These are phyloP conservation scores for Microdochium trichocladiopsis DNA, from an alignment of 2,329 filamentous ascomycete species.

Conservation along the genomic window DNA sequence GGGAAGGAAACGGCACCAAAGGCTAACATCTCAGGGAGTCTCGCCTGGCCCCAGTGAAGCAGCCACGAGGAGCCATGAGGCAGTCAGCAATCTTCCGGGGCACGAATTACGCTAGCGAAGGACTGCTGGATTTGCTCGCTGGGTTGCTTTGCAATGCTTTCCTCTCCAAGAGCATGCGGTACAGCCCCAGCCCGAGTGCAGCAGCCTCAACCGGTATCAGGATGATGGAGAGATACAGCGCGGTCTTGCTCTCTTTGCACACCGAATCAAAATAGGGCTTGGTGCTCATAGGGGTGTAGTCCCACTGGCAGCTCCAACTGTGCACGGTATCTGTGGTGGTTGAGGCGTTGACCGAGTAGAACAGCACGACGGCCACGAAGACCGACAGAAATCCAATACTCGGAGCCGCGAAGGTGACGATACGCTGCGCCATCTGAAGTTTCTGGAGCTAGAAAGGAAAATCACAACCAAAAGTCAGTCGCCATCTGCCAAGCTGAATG, in stretches of 20 bases:
- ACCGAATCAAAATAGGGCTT: slow-evolving; percentile 49
- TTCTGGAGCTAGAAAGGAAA: slow-evolving; percentile 32
- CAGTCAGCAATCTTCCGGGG: background rate
- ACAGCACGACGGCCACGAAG: slow-evolving; percentile 47
- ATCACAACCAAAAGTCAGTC: slow-evolving; percentile 8
- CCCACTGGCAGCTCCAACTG: slow-evolving; percentile 59
- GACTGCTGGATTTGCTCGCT: slow-evolving; percentile 15
- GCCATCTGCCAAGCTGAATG: background rate
- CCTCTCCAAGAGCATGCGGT: slow-evolving; percentile 36
- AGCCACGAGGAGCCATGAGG: no score
- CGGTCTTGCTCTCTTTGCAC: slow-evolving; percentile 48
- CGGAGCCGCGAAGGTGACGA: slow-evolving; percentile 30
- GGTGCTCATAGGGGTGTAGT: slow-evolving; percentile 39
- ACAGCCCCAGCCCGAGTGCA: slow-evolving; percentile 36
- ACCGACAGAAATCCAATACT: slow-evolving; percentile 36
- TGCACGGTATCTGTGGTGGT: slow-evolving; percentile 45
- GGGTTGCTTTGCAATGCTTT: slow-evolving; percentile 16
- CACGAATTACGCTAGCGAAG: slow-evolving; percentile 4
- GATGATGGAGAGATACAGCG: slow-evolving; percentile 45
- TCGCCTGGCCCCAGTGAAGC: no score
- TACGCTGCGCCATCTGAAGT: slow-evolving; percentile 22
- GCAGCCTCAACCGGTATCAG: slow-evolving; percentile 49
- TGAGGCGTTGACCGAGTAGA: slow-evolving; percentile 50
- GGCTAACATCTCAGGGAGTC: no score
- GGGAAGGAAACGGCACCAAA: no score